Conservation (phyloP, 768 basidiomycete species). For the Phlebiopsis flavidoalba region DNA sequence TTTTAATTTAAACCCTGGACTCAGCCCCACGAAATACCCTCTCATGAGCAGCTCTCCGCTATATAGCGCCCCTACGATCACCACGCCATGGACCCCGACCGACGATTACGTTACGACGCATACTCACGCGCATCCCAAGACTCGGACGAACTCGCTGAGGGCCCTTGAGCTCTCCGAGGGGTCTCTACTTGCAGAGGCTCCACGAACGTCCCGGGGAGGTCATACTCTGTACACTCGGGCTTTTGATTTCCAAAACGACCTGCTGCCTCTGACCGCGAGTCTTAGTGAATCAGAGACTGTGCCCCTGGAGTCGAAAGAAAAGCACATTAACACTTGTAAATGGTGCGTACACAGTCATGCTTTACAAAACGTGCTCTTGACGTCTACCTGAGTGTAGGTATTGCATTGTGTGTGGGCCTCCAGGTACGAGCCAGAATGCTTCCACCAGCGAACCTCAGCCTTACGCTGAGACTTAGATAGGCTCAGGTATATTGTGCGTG, state of each 20-base stretch:
- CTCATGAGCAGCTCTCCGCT: constrained; percentile 12
- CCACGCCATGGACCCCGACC: constrained; percentile 24
- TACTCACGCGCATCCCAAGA: constrained; percentile 45
- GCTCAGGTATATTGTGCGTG: constrained; percentile 92
- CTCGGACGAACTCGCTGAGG: constrained; percentile 55
- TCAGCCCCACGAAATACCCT: constrained; percentile 8
- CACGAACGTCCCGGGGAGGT: constrained; percentile 33
- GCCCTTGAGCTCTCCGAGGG: constrained; percentile 76
- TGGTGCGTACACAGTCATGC: constrained; percentile 39
- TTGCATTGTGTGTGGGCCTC: constrained; percentile 77
- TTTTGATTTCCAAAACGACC: constrained; percentile 76
- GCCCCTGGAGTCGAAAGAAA: constrained; percentile 49
- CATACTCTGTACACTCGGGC: constrained; percentile 67
- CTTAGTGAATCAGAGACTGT: constrained; percentile 62
- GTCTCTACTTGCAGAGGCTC: constrained; percentile 32
- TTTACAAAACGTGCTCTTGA: not conserved
- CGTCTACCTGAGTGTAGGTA: constrained; percentile 40
- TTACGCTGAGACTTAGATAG: constrained; percentile 46
- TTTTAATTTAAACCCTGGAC: not conserved
- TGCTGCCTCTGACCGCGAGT: constrained; percentile 74
- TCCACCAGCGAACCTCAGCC: not conserved
- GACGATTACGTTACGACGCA: constrained; percentile 35
- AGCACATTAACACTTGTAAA: constrained; percentile 73
- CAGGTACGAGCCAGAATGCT: constrained; percentile 46
- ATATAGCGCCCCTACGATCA: constrained; percentile 38